Base-by-base conservation (phyloP, 2,329 filamentous ascomycete species). In the Fusarium circinatum region DNA sequence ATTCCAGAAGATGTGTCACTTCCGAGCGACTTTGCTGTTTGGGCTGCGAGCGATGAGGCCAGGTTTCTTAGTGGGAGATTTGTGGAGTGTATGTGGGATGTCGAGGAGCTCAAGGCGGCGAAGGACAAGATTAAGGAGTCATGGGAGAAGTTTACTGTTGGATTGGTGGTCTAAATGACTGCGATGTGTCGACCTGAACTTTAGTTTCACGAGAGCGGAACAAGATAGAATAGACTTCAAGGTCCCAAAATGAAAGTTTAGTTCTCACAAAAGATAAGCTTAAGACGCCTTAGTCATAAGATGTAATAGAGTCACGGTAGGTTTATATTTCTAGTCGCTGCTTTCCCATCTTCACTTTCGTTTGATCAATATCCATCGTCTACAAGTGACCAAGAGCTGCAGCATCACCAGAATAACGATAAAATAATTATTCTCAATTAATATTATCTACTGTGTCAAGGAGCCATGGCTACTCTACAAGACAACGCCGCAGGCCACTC, bases 1-100 rank as follows among this genome's bases (percentile, higher is more conserved):
- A 48, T 52, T 12, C 71, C 67, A 2, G 75, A 77, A 30, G 74
- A 78, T 38, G 34, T 80, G 8, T 73, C 78, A 42, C 81, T 87
- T 15, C 78, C 84, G 4, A 84, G 78, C 1, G 77, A 83, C 63
- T 87, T 87, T 72, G 66, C 78, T 7, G 80, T 87, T 11, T 87
- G 86, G 86, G 76, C 84, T 32, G 80, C 83, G 1, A 84, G 81
- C 32, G 72, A 82, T 2, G 85, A 88, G 69, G 85, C 86, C 0
- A 75, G 70, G 11, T 88, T 88, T 68, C 73, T 89, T 32, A 84
- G 82, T 45, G 80, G 83, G 7, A 85, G 84, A 52, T 84, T 85
- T 28, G 74, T 88, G 1, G 88, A 85, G 83, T 81, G 83, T 17
- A 85, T 85, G 28, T 89, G 86, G 86, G 87, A 89, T 75, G 82